A percentile compares a stretch with the other conserved stretches of the same genome.
Conservation (phyloP, 106 monocot genomes). For the Xerophyta viscosa region DNA sequence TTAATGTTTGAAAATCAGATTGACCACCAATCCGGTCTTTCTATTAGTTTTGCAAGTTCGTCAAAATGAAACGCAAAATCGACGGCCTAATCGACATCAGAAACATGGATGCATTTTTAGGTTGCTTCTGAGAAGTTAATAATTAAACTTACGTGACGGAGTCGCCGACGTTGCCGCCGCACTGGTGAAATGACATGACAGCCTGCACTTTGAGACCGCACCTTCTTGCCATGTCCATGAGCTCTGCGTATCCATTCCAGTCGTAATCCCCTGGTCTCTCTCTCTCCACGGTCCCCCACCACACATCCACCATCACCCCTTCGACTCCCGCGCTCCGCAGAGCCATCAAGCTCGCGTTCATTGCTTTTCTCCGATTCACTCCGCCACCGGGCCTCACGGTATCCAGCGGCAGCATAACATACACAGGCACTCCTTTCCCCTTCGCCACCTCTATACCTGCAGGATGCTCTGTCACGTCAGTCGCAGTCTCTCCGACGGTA, state of each 20-base stretch:
- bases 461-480: too few species aligned
- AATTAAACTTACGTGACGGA: conserved; percentile 7
- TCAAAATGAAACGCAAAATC: too few species aligned
- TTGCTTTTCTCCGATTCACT: conserved; percentile 62
- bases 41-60: too few species aligned
- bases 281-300: conserved; percentile 89
- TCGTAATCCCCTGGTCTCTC: conserved; percentile 59
- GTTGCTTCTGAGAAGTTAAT: too few species aligned
- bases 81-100: too few species aligned
- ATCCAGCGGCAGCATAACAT: too few species aligned
- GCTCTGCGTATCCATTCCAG: conserved; percentile 58
- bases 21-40: too few species aligned
- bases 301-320: conserved; percentile 94
- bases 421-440: conserved; percentile 91
- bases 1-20: too few species aligned
- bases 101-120: too few species aligned
- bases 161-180: conserved; percentile 93
- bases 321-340: conserved; percentile 75
- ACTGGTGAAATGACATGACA: conserved; percentile 98
- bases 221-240: conserved; percentile 50
- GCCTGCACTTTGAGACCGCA: conserved; percentile 83
- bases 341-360: conserved; percentile 62
- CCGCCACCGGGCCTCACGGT: conserved; percentile 41
- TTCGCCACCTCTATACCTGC: too few species aligned
- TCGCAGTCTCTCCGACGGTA: too few species aligned